phyloP scores from a whole-genome alignment of 805 yeast genomes.

The Saccharomycopsis amapae region DNA sequence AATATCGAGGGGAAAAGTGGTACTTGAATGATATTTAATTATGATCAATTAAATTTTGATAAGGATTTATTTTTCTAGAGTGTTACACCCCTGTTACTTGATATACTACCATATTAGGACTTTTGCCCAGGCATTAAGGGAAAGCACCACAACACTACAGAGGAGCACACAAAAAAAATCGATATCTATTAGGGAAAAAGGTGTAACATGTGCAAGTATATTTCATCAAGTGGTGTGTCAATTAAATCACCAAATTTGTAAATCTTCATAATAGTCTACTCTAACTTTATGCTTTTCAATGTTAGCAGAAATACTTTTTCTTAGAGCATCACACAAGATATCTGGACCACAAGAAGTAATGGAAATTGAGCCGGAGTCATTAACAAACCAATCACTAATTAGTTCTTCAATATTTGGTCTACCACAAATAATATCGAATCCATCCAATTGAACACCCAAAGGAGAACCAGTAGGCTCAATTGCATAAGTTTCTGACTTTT shows the following conservation, averaged over 20 bases:
- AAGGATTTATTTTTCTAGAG: too few relatives aligned
- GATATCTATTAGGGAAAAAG: too few relatives aligned
- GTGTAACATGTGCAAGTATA: too few relatives aligned
- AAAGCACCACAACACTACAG: too few relatives aligned
- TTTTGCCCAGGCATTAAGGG: too few relatives aligned
- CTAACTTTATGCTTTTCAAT: conserved; percentile 38
- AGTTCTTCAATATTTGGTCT: conserved; percentile 42
- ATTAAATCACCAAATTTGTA: conserved; percentile 54
- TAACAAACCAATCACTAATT: conserved; percentile 32
- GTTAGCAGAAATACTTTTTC: conserved; percentile 40
- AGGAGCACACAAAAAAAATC: too few relatives aligned
- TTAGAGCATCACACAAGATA: conserved; percentile 46
- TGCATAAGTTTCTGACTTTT: not conserved
- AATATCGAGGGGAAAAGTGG: too few relatives aligned
- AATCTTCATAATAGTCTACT: conserved; percentile 67
- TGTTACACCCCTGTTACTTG: too few relatives aligned
- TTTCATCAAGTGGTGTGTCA: not conserved
- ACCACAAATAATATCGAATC: conserved; percentile 32
- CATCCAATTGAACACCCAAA: conserved; percentile 4
- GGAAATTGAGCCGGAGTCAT: conserved; percentile 39
- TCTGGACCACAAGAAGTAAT: conserved; percentile 61
- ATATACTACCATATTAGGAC: too few relatives aligned
- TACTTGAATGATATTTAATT: too few relatives aligned
- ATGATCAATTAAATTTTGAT: too few relatives aligned
- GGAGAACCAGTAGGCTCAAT: too few relatives aligned